phyloP scores from a whole-genome alignment of 441 rosid genomes.

The Capsella rubella region DNA sequence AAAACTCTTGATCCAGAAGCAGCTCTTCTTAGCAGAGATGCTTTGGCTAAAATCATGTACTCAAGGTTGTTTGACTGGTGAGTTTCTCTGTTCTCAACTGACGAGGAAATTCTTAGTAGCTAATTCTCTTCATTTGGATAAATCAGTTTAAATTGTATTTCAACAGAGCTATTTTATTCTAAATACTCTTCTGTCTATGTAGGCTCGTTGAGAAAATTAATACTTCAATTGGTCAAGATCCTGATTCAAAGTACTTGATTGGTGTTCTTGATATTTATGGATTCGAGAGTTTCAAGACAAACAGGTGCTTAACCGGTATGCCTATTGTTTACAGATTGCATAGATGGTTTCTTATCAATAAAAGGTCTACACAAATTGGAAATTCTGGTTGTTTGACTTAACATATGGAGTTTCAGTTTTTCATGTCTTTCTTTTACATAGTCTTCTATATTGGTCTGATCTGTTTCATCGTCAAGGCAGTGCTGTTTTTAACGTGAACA shows the following conservation, averaged over 20 bases:
- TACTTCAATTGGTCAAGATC: slow-evolving; percentile 91
- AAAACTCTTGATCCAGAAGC: slow-evolving; percentile 92
- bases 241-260: slow-evolving; percentile 78
- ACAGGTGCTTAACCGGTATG: slow-evolving; percentile 99
- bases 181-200: slow-evolving; percentile 40
- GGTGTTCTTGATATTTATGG: slow-evolving; percentile 91
- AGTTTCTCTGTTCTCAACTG: slow-evolving; percentile 41
- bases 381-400: slow-evolving; percentile 19
- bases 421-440: slow-evolving; percentile 29
- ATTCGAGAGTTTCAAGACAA: slow-evolving; percentile 97
- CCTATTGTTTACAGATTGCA: slow-evolving; percentile 67
- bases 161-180: slow-evolving; percentile 17
- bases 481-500: slow-evolving; percentile 23
- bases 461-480: slow-evolving; percentile 28
- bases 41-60: slow-evolving; percentile 91
- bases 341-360: slow-evolving; percentile 25
- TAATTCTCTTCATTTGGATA: slow-evolving; percentile 30
- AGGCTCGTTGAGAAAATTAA: slow-evolving; percentile 94
- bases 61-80: slow-evolving; percentile 94
- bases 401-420: background rate
- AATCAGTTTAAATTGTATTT: slow-evolving; percentile 19
- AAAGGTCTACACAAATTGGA: slow-evolving; percentile 3
- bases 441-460: slow-evolving; percentile 27
- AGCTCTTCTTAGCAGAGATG: slow-evolving; percentile 85
- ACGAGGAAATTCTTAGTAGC: slow-evolving; percentile 31